Conservation (phyloP, 305 asterid genomes). For the Solanum hybrid region DNA sequence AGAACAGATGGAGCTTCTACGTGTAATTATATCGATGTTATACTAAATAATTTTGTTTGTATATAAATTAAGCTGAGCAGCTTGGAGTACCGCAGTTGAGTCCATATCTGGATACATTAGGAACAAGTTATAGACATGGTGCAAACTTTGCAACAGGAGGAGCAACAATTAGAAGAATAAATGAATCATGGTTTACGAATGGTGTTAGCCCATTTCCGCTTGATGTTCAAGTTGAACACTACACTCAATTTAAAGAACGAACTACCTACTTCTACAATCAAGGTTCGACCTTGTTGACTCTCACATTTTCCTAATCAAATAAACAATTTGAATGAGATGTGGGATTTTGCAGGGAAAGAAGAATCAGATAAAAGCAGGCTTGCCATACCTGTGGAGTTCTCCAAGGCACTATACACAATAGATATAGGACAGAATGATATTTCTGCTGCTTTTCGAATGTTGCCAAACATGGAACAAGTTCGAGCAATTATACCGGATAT, state of each 20-base stretch:
- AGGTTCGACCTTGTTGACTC: constrained; percentile 11
- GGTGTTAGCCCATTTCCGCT: constrained; percentile 64
- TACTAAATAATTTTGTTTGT: neutral
- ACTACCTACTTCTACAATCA: constrained; percentile 28
- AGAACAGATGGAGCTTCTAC: neutral
- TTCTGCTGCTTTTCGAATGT: constrained; percentile 27
- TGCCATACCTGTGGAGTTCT: constrained; percentile 39
- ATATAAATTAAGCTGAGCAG: constrained; percentile 28
- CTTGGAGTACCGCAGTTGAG: constrained; percentile 50
- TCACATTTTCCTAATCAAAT: neutral
- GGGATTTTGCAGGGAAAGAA: constrained; percentile 10
- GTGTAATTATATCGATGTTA: neutral
- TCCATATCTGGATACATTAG: constrained; percentile 66
- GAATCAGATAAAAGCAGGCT: constrained; percentile 19
- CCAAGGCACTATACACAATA: constrained; percentile 46
- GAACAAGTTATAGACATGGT: constrained; percentile 37
- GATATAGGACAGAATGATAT: constrained; percentile 83
- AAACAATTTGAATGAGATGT: neutral
- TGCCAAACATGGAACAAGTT: constrained; percentile 23
- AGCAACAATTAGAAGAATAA: constrained; percentile 42
- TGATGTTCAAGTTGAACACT: constrained; percentile 68
- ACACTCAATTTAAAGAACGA: constrained; percentile 42
- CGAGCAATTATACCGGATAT: constrained; percentile 28
- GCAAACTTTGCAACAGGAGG: constrained; percentile 81
- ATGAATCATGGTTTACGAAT: constrained; percentile 42